Conservation (phyloP, 805 yeast species). For the Candida ovalis region DNA sequence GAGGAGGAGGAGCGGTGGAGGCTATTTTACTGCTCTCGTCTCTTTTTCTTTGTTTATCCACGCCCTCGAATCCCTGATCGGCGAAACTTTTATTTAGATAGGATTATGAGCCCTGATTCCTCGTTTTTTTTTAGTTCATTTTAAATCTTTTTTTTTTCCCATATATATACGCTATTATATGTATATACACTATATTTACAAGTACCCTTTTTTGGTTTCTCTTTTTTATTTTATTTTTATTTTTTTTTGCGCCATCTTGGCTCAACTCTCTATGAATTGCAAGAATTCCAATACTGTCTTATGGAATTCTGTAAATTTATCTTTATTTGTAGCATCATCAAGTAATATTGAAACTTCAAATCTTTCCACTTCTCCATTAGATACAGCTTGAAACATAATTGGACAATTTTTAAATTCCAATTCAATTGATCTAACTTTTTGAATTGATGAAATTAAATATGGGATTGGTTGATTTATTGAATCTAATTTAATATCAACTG, state of each 20-base stretch:
- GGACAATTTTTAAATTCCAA: slow-evolving; percentile 24
- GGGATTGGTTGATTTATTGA: slow-evolving; percentile 8
- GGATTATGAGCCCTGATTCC: neutral
- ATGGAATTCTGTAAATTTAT: slow-evolving; percentile 9
- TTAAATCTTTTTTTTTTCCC: no score
- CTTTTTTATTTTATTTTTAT: neutral
- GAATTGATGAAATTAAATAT: slow-evolving; percentile 21
- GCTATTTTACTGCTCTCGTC: no score
- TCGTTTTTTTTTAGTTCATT: no score
- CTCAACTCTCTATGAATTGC: slow-evolving; percentile 7
- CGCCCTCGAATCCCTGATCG: no score
- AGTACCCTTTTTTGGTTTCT: neutral
- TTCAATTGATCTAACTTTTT: slow-evolving; percentile 25
- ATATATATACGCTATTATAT: no score
- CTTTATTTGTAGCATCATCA: slow-evolving; percentile 9
- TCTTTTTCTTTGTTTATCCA: no score
- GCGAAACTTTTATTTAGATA: no score
- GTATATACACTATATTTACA: no score
- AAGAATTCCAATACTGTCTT: slow-evolving; percentile 9
- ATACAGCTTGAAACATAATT: slow-evolving; percentile 25
- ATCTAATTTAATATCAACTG: slow-evolving; percentile 12
- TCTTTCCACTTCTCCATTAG: slow-evolving; percentile 22
- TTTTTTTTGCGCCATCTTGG: neutral
- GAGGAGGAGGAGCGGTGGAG: no score
- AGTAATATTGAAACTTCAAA: slow-evolving; percentile 25